These are phyloP conservation scores for Fusarium sacchari DNA, from an alignment of 2,329 filamentous ascomycete species.

Conservation along the genomic window DNA sequence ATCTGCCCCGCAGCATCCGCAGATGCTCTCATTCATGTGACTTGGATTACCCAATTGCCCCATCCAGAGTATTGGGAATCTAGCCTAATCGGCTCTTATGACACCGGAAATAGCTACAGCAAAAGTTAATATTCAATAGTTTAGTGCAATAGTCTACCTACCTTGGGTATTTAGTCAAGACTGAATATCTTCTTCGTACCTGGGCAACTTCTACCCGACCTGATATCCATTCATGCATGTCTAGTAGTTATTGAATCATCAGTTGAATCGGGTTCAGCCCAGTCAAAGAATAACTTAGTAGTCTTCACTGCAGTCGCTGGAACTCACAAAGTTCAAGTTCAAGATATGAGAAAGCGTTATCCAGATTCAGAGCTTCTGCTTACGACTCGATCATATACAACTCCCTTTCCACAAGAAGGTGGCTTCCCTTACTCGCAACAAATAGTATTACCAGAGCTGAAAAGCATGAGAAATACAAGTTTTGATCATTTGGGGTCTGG, in stretches of 20 bases:
- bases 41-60: neutral
- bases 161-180: neutral
- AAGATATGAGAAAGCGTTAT: neutral
- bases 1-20: constrained; percentile 22
- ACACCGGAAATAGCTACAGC: neutral
- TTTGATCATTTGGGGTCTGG: neutral
- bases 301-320: neutral
- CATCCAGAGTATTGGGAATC: neutral
- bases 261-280: too few relatives aligned
- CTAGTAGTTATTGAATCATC: neutral
- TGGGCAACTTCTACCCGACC: neutral
- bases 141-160: rapidly evolving
- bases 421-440: neutral
- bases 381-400: too few relatives aligned
- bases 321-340: neutral
- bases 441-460: neutral
- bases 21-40: constrained; percentile 31
- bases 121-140: neutral
- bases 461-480: neutral
- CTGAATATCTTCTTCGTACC: neutral
- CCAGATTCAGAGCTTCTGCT: neutral
- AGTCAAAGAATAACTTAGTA: neutral
- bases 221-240: neutral
- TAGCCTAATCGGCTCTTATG: neutral
- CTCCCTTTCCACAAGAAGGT: neutral